A percentile compares a stretch with the other conserved stretches of the same genome.
phyloP scores from a whole-genome alignment of 768 basidiomycete species.

The Fibroporia radiculosa region DNA sequence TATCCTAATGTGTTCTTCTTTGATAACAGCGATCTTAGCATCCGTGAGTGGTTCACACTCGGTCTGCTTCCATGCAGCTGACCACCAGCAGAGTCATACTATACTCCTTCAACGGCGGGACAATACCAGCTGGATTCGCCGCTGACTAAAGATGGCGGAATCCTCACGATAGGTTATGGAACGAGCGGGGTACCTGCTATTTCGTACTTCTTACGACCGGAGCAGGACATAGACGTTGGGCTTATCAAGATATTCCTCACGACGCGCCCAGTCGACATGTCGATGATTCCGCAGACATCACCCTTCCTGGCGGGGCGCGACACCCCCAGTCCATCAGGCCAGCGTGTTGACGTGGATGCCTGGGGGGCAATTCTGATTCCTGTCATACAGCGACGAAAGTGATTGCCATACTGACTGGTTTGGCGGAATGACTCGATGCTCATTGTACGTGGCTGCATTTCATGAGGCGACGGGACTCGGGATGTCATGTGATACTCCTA shows the following conservation, averaged over 20 bases:
- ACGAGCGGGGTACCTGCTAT: constrained; percentile 26
- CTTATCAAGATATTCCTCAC: constrained; percentile 38
- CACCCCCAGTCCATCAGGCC: background rate
- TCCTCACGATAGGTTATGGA: constrained; percentile 33
- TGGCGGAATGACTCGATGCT: no score
- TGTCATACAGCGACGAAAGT: no score
- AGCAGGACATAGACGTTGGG: constrained; percentile 30
- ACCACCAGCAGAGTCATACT: background rate
- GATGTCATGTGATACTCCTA: no score
- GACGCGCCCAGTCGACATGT: constrained; percentile 26
- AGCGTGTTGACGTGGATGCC: background rate
- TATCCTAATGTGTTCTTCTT: constrained; percentile 24
- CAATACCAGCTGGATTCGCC: constrained; percentile 2
- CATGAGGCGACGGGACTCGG: no score
- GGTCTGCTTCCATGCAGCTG: background rate
- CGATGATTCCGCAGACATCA: background rate
- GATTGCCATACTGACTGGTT: no score
- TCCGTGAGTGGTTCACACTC: constrained; percentile 8
- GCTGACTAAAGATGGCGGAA: constrained; percentile 1
- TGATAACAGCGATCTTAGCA: constrained; percentile 22
- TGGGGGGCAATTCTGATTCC: background rate
- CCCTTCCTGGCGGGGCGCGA: no score
- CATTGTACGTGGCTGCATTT: no score
- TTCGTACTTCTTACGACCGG: constrained; percentile 24
- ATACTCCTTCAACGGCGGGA: constrained; percentile 2